Evolutionary conservation across 805 yeast species (phyloP).

Genomic region (Metschnikowia aberdeeniae): DNA sequence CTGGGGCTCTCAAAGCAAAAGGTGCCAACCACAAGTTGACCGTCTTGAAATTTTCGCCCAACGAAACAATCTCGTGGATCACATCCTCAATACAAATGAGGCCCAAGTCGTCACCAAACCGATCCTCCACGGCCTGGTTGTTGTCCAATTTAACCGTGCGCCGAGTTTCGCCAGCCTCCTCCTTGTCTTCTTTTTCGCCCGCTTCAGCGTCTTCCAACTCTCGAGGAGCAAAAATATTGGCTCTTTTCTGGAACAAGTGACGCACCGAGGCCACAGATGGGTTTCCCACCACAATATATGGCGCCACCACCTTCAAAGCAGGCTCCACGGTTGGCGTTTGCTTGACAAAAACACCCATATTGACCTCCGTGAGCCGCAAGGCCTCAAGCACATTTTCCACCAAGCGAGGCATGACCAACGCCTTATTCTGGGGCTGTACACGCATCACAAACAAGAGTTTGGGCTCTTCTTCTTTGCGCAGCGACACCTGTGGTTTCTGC

Average conservation of each 20-base stretch:
- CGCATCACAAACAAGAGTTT: constrained; percentile 64
- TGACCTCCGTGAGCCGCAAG: constrained; percentile 54
- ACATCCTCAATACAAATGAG: constrained; percentile 78
- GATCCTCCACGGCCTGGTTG: constrained; percentile 71
- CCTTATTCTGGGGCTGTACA: constrained; percentile 55
- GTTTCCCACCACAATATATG: constrained; percentile 68
- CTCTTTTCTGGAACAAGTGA: constrained; percentile 73
- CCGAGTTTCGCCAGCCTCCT: constrained; percentile 27
- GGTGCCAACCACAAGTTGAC: constrained; percentile 65
- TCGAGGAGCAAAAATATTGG: constrained; percentile 37
- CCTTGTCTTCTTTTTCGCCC: constrained; percentile 14
- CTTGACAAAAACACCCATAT: constrained; percentile 72
- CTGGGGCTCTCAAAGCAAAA: constrained; percentile 64
- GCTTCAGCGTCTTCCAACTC: background rate
- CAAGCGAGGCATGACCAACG: constrained; percentile 62
- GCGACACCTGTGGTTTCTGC: constrained; percentile 8
- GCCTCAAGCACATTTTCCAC: constrained; percentile 56
- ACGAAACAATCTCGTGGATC: constrained; percentile 60
- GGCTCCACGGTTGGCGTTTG: constrained; percentile 56
- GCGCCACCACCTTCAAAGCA: constrained; percentile 62
- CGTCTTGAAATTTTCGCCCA: constrained; percentile 62
- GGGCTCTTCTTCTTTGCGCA: constrained; percentile 18
- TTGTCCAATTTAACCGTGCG: constrained; percentile 53
- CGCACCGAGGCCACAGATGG: constrained; percentile 74
- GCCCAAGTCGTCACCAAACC: constrained; percentile 54